Evolutionary conservation across 345 rosid species (phyloP).

Genomic region (Noccaea bulbosa): DNA sequence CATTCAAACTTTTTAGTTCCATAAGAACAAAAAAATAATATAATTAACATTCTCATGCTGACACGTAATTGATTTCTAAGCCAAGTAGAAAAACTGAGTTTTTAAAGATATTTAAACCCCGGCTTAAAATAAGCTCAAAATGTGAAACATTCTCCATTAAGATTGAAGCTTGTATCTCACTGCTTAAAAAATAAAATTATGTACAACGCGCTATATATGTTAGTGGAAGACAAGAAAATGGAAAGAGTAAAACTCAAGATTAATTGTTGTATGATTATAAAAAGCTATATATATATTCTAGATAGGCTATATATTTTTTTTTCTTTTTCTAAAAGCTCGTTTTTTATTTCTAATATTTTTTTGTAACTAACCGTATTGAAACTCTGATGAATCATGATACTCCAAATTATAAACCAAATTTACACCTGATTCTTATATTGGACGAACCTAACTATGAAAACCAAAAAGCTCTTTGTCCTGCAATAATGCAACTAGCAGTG

Average conservation of each 20-base stretch:
- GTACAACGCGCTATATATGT: constrained; percentile 36
- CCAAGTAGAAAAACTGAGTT: neutral
- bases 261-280: constrained; percentile 36
- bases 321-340: neutral
- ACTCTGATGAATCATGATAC: neutral
- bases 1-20: neutral
- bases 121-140: neutral
- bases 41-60: constrained; percentile 2
- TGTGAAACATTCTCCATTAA: neutral
- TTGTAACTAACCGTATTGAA: neutral
- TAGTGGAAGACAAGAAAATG: constrained; percentile 33
- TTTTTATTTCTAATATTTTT: constrained; percentile 1
- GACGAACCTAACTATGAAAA: no score
- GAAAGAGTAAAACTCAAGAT: constrained; percentile 38
- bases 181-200: neutral
- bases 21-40: neutral
- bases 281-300: neutral
- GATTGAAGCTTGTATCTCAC: constrained; percentile 30
- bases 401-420: neutral
- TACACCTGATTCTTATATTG: no score
- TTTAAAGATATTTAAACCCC: neutral
- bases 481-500: neutral
- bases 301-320: constrained; percentile 7
- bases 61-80: neutral
- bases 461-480: neutral